These are phyloP conservation scores for Rhizopus sp. DNA, from an alignment of 371 early-diverging fungal genomes.

Conservation along the genomic window DNA sequence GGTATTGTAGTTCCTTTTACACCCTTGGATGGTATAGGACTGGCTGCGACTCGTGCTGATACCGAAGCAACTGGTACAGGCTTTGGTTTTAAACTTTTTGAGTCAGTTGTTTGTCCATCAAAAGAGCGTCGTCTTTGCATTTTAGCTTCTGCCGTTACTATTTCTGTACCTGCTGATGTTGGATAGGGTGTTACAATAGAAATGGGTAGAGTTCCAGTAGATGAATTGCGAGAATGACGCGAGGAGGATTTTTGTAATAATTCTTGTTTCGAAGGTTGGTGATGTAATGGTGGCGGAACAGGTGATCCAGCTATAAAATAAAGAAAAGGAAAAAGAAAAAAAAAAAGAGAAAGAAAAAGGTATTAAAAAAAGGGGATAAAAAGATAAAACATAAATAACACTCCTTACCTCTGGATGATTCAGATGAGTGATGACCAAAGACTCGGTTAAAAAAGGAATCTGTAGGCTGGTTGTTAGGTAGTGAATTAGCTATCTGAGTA, in stretches of 20 bases:
- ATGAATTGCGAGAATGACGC: slow-evolving; percentile 28
- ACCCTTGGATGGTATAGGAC: slow-evolving; percentile 15
- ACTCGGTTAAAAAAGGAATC: slow-evolving; percentile 33
- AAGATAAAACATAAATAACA: neutral
- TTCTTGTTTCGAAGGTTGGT: neutral
- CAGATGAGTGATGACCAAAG: slow-evolving; percentile 32
- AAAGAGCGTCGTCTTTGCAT: slow-evolving; percentile 30
- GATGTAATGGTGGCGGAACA: slow-evolving; percentile 14
- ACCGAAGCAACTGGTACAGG: slow-evolving; percentile 9
- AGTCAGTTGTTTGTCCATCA: slow-evolving; percentile 16
- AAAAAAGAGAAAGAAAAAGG: neutral
- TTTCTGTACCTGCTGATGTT: neutral
- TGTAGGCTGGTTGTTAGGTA: slow-evolving; percentile 10
- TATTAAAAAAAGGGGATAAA: neutral
- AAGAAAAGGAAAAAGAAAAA: neutral
- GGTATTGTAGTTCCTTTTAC: slow-evolving; percentile 25
- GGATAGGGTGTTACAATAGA: slow-evolving; percentile 5
- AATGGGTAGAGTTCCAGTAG: slow-evolving; percentile 5
- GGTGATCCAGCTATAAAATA: slow-evolving; percentile 18
- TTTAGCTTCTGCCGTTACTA: neutral
- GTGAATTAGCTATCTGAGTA: neutral
- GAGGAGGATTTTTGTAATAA: slow-evolving; percentile 2
- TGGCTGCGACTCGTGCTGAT: slow-evolving; percentile 23
- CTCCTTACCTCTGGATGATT: slow-evolving; percentile 29
- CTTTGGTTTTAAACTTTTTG: neutral